These are phyloP conservation scores for Stemphylium vesicarium DNA, from an alignment of 2,329 filamentous ascomycete species.

Conservation along the genomic window DNA sequence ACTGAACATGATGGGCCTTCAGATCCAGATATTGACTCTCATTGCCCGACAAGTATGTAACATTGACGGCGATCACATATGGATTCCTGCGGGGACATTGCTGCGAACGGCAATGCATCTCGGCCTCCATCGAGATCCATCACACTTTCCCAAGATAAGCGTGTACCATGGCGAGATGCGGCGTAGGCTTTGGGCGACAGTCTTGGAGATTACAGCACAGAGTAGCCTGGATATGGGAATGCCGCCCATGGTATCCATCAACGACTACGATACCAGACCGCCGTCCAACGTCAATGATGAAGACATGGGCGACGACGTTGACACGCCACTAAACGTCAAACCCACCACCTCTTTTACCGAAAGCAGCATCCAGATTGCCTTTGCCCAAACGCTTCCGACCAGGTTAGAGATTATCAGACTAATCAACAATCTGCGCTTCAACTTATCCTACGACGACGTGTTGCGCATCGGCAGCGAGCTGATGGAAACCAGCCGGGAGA, in stretches of 20 bases:
- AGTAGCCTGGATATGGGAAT: constrained; percentile 48
- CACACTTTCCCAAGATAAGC: constrained; percentile 43
- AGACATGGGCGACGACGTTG: constrained; percentile 40
- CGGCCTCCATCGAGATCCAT: constrained; percentile 51
- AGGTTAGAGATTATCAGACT: constrained; percentile 45
- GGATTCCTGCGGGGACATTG: constrained; percentile 49
- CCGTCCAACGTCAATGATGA: constrained; percentile 52
- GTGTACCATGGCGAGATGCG: constrained; percentile 49
- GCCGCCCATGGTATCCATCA: constrained; percentile 44
- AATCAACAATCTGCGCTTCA: constrained; percentile 42
- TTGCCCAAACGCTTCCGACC: constrained; percentile 44
- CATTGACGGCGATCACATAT: constrained; percentile 46
- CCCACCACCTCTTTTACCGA: constrained; percentile 37
- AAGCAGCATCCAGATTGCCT: constrained; percentile 45
- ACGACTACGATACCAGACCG: constrained; percentile 48
- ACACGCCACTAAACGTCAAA: constrained; percentile 15
- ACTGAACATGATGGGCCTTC: constrained; percentile 59
- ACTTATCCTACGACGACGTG: constrained; percentile 39
- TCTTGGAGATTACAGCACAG: constrained; percentile 48
- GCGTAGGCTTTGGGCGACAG: constrained; percentile 36
- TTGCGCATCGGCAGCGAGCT: constrained; percentile 37
- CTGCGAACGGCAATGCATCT: constrained; percentile 50
- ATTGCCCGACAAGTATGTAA: constrained; percentile 46
- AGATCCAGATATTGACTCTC: constrained; percentile 51
- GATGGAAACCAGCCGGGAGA: too few species aligned